Percentiles rank a stretch among this genome's conserved stretches.
phyloP scores from a whole-genome alignment of 2,329 filamentous ascomycete genomes.

The Aspergillus thermomutatus region DNA sequence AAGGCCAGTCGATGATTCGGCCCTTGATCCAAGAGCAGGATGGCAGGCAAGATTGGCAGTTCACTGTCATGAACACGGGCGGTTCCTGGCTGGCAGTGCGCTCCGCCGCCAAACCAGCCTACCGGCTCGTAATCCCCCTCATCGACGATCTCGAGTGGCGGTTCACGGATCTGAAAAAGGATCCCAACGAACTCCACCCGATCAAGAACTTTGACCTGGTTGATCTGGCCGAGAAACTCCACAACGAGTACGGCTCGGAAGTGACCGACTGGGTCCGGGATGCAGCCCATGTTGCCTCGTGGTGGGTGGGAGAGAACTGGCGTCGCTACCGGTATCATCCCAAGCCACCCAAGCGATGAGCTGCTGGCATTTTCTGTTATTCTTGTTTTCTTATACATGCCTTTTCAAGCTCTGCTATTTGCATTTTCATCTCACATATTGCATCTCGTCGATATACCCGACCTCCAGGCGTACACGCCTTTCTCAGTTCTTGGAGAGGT shows the following conservation, averaged over 20 bases:
- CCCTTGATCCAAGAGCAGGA: constrained; percentile 19
- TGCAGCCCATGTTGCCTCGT: constrained; percentile 26
- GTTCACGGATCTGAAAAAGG: constrained; percentile 25
- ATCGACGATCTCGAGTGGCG: constrained; percentile 32
- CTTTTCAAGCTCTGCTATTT: neutral
- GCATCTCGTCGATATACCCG: neutral
- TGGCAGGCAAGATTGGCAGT: constrained; percentile 28
- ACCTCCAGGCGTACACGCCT: neutral
- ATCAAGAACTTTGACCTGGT: constrained; percentile 21
- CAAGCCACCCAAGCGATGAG: neutral
- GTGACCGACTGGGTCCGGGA: constrained; percentile 22
- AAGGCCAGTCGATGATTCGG: constrained; percentile 33
- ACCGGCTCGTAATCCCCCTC: constrained; percentile 29
- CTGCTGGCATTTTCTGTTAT: neutral
- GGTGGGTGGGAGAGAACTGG: constrained; percentile 32
- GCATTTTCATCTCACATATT: neutral
- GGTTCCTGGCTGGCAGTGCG: constrained; percentile 30
- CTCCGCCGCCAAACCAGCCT: constrained; percentile 25
- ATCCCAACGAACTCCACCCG: constrained; percentile 23
- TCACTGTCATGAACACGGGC: constrained; percentile 36
- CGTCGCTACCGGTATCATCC: constrained; percentile 19
- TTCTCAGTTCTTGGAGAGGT: neutral
- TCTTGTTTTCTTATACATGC: neutral
- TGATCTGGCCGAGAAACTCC: constrained; percentile 19
- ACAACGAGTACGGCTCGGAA: constrained; percentile 17